These are phyloP conservation scores for sunflower (Helianthus annuus) DNA, from an alignment of 129 eudicot genomes.

Conservation along the genomic window DNA sequence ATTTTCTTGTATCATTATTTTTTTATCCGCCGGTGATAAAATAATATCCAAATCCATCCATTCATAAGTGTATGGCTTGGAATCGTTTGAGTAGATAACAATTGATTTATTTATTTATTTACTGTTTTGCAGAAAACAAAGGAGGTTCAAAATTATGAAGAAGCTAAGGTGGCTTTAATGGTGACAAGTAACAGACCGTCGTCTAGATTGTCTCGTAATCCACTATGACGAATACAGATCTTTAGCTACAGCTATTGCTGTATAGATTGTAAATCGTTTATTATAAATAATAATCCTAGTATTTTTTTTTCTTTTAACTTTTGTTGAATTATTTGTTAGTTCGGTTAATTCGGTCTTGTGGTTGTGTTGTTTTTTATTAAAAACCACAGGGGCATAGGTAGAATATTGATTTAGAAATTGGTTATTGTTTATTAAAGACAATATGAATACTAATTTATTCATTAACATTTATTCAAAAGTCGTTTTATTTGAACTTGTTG, in stretches of 20 bases:
- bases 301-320: constrained; percentile 23
- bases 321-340: constrained; percentile 45
- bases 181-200: constrained; percentile 50
- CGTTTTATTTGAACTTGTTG: too few relatives aligned
- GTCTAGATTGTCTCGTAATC: constrained; percentile 58
- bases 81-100: background rate
- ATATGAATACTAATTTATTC: background rate
- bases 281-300: constrained; percentile 22
- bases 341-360: constrained; percentile 49
- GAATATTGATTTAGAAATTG: background rate
- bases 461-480: too few relatives aligned
- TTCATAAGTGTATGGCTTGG: background rate
- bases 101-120: too few relatives aligned
- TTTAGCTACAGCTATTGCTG: constrained; percentile 4
- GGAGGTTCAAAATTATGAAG: constrained; percentile 56
- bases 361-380: constrained; percentile 57
- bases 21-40: background rate
- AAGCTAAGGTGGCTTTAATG: constrained; percentile 19
- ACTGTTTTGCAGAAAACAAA: constrained; percentile 31
- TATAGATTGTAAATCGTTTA: constrained; percentile 60
- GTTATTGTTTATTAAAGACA: background rate
- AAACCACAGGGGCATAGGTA: constrained; percentile 60
- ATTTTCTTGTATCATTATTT: too few relatives aligned
- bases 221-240: background rate
- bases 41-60: background rate